Percentiles rank a stretch among this genome's conserved stretches.
These are phyloP conservation scores for Trichodelitschia bisporula DNA, from an alignment of 495 filamentous ascomycete species.

Conservation along the genomic window DNA sequence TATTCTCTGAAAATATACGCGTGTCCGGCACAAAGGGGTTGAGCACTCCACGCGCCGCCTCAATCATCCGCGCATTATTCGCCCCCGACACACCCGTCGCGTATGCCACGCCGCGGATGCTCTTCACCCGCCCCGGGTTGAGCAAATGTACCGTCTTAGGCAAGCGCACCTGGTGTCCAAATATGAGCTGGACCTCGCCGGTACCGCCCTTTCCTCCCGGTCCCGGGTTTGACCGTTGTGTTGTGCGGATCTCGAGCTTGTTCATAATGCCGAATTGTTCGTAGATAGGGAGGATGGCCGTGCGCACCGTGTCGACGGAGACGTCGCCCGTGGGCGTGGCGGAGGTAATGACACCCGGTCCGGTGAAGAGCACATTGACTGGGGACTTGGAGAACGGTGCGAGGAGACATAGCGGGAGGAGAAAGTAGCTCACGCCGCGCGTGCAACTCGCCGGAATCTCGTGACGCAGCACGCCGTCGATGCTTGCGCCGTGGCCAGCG, in stretches of 20 bases:
- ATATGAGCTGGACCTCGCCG: constrained; percentile 80
- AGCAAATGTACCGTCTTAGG: constrained; percentile 83
- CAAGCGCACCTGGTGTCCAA: constrained; percentile 73
- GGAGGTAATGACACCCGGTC: constrained; percentile 81
- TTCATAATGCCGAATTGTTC: constrained; percentile 70
- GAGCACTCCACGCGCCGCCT: constrained; percentile 61
- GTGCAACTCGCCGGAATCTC: constrained; percentile 33
- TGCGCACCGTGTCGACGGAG: constrained; percentile 77
- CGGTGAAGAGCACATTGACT: constrained; percentile 69
- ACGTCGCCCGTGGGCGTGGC: constrained; percentile 62
- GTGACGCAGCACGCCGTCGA: constrained; percentile 51
- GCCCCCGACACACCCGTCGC: constrained; percentile 67
- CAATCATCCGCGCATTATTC: constrained; percentile 91
- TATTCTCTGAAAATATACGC: constrained; percentile 57
- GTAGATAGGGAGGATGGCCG: constrained; percentile 73
- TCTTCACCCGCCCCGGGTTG: constrained; percentile 67
- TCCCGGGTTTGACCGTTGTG: constrained; percentile 43
- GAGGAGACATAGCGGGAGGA: constrained; percentile 67
- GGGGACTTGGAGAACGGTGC: constrained; percentile 81
- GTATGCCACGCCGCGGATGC: constrained; percentile 80
- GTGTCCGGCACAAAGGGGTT: constrained; percentile 71
- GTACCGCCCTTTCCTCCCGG: constrained; percentile 49
- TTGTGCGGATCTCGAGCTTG: constrained; percentile 66
- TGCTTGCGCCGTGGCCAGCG: constrained; percentile 34
- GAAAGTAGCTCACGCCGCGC: constrained; percentile 77